Evolutionary conservation across 2,329 filamentous ascomycete species (phyloP).

Genomic region (Aulographum hederae): DNA sequence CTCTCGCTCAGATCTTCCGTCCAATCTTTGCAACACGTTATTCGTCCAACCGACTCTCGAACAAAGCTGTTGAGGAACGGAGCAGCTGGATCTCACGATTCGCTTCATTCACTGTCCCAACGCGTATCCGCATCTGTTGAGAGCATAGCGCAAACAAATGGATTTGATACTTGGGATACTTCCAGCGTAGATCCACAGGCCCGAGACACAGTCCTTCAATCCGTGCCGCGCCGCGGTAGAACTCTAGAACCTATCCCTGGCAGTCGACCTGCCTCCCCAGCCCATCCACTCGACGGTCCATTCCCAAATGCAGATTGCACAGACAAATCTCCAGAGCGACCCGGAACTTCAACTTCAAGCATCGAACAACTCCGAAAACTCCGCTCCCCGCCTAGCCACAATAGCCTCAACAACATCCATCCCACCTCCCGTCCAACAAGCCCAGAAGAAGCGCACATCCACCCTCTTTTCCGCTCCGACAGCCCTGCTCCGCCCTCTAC

Average conservation of each 20-base stretch:
- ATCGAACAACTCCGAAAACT: constrained; percentile 6
- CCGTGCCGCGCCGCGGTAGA: constrained; percentile 24
- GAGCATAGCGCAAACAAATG: constrained; percentile 22
- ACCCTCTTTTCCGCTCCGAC: constrained; percentile 60
- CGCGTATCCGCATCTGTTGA: constrained; percentile 12
- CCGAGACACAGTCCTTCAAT: constrained; percentile 37
- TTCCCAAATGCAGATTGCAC: constrained; percentile 12
- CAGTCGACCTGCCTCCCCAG: constrained; percentile 48
- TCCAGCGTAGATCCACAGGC: constrained; percentile 46
- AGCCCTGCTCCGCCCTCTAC: constrained; percentile 46
- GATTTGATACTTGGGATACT: constrained; percentile 61
- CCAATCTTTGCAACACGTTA: no score
- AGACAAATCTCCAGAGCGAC: constrained; percentile 4
- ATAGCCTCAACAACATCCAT: not conserved
- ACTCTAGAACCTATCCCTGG: constrained; percentile 54
- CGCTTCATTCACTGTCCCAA: constrained; percentile 11
- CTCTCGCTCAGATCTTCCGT: no score
- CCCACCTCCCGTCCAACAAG: constrained; percentile 18
- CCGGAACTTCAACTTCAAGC: constrained; percentile 1
- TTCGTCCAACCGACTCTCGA: no score
- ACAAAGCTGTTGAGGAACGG: no score
- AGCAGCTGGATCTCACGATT: no score
- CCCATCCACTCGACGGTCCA: constrained; percentile 35
- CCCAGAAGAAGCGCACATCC: constrained; percentile 47
- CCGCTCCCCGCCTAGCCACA: not conserved